Conservation (phyloP, 352 stramenopile genomes). For the Saprolegnia diclina region DNA sequence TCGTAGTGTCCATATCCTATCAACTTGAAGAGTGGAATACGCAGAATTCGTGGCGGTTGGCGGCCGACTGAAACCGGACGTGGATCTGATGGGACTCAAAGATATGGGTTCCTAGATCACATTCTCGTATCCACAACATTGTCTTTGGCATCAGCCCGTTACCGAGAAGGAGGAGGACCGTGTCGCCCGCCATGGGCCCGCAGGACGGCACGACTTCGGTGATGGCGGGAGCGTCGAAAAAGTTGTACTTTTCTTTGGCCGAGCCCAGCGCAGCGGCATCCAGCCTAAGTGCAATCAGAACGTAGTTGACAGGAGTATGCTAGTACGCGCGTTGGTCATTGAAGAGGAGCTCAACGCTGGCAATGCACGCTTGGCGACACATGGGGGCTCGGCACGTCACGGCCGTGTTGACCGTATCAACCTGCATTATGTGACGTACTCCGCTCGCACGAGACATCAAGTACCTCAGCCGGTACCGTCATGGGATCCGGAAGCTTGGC, state of each 20-base stretch:
- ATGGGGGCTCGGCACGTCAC: slow-evolving; percentile 16
- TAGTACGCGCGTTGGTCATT: slow-evolving; percentile 14
- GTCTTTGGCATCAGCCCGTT: no score
- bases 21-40: slow-evolving; percentile 11
- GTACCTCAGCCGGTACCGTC: slow-evolving; percentile 3
- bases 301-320: background rate
- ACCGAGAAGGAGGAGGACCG: slow-evolving; percentile 20
- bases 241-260: slow-evolving; percentile 20
- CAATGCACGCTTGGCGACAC: slow-evolving; percentile 16
- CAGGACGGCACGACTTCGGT: slow-evolving; percentile 21
- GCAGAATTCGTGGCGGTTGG: slow-evolving; percentile 25
- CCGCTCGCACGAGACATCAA: background rate
- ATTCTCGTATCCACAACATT: background rate
- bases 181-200: slow-evolving; percentile 11
- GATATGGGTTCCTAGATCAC: slow-evolving; percentile 9
- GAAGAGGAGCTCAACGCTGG: slow-evolving; percentile 15
- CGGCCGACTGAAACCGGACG: slow-evolving; percentile 21
- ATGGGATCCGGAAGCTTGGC: slow-evolving; percentile 14
- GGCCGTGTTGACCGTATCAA: background rate
- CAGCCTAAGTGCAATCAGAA: background rate
- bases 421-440: background rate
- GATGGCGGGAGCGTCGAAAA: slow-evolving; percentile 16
- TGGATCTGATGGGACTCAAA: slow-evolving; percentile 24
- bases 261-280: background rate
- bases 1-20: background rate